Percentiles rank a stretch among this genome's conserved stretches.
These are phyloP conservation scores for Xylariaceae sp. DNA, from an alignment of 2,329 filamentous ascomycete species.

Conservation along the genomic window DNA sequence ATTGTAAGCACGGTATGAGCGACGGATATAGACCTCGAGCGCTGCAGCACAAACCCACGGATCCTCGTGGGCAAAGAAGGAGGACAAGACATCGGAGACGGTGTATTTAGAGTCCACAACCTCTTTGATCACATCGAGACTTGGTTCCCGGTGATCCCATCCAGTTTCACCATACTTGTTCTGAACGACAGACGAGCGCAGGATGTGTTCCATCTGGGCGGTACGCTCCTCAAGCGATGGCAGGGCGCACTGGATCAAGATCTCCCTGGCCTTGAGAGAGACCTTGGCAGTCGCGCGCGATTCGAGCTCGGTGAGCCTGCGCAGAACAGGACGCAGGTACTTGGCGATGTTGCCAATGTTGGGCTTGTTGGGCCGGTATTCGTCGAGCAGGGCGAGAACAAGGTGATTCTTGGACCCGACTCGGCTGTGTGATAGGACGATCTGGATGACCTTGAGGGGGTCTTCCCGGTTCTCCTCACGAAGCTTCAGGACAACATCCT, in stretches of 20 bases:
- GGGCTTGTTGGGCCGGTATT: slow-evolving; percentile 93
- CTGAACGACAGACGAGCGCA: slow-evolving; percentile 91
- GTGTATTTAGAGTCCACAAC: slow-evolving; percentile 98
- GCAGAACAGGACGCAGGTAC: slow-evolving; percentile 76
- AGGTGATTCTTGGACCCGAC: slow-evolving; percentile 93
- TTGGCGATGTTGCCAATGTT: slow-evolving; percentile 84
- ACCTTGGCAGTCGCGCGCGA: slow-evolving; percentile 87
- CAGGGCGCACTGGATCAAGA: slow-evolving; percentile 94
- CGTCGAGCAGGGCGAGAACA: slow-evolving; percentile 83
- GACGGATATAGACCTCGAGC: slow-evolving; percentile 92
- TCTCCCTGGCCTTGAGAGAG: slow-evolving; percentile 91
- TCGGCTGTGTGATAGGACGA: slow-evolving; percentile 87
- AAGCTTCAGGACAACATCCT: slow-evolving; percentile 88
- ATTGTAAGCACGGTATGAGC: slow-evolving; percentile 93
- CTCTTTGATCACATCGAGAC: slow-evolving; percentile 88
- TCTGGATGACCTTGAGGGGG: slow-evolving; percentile 77
- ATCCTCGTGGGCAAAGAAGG: slow-evolving; percentile 93
- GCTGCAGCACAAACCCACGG: slow-evolving; percentile 92
- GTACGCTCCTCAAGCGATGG: slow-evolving; percentile 94
- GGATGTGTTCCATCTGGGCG: slow-evolving; percentile 96
- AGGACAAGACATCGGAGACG: slow-evolving; percentile 90
- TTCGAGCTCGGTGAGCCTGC: slow-evolving; percentile 86
- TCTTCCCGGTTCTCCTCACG: slow-evolving; percentile 97
- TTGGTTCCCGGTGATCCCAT: slow-evolving; percentile 92
- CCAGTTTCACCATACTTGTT: slow-evolving; percentile 97